Evolutionary conservation across 2,329 filamentous ascomycete species (phyloP).

Genomic region (Sphaerulina musiva): DNA sequence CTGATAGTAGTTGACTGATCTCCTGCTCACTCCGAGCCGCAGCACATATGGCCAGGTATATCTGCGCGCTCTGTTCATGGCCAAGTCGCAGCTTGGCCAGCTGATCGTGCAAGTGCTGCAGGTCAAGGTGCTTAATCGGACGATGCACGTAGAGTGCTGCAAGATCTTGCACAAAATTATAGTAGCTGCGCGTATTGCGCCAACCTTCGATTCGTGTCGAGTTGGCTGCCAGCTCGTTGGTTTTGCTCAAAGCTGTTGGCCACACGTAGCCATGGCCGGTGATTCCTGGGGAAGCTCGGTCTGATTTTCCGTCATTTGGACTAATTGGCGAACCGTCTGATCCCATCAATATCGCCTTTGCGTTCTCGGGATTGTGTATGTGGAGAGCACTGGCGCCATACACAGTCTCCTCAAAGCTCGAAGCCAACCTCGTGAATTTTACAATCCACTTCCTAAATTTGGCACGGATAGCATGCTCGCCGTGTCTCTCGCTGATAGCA

Average conservation of each 20-base stretch:
- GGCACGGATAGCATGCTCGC: conserved; percentile 80
- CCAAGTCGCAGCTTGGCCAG: conserved; percentile 74
- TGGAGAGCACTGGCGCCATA: conserved; percentile 88
- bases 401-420: conserved; percentile 90
- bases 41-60: conserved; percentile 77
- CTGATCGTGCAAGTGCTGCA: conserved; percentile 88
- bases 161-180: conserved; percentile 67
- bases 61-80: conserved; percentile 67
- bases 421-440: conserved; percentile 85
- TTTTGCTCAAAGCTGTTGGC: conserved; percentile 72
- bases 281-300: conserved; percentile 27
- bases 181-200: conserved; percentile 92
- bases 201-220: conserved; percentile 92
- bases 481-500: conserved; percentile 78
- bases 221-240: conserved; percentile 82
- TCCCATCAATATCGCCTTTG: conserved; percentile 10
- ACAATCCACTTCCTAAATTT: conserved; percentile 95
- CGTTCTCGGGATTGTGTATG: conserved; percentile 48
- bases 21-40: conserved; percentile 60
- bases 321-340: conserved; percentile 15
- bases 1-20: conserved; percentile 54
- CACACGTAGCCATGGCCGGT: conserved; percentile 89
- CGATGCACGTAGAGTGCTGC: conserved; percentile 31
- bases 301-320: conserved; percentile 7
- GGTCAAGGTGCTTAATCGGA: conserved; percentile 72